Percentiles rank a stretch among this genome's conserved stretches.
Conservation (phyloP, 1,284 basidiomycete species). For the Leccinum pachyderme region DNA sequence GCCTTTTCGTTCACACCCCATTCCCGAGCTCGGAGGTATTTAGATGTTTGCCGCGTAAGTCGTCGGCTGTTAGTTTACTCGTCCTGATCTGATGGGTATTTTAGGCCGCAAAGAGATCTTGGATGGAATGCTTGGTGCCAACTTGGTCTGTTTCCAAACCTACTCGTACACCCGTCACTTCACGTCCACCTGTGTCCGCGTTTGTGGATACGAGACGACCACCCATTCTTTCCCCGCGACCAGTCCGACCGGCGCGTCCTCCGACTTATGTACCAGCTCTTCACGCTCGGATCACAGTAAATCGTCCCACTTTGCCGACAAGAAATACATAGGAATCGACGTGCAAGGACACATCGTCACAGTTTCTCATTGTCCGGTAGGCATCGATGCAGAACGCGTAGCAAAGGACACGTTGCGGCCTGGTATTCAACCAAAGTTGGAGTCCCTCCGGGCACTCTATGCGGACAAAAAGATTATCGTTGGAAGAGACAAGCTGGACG, state of each 20-base stretch:
- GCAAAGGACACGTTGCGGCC: constrained; percentile 79
- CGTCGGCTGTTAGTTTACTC: constrained; percentile 15
- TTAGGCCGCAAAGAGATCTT: constrained; percentile 85
- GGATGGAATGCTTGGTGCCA: constrained; percentile 97
- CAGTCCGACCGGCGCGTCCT: constrained; percentile 14
- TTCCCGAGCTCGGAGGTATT: constrained; percentile 98
- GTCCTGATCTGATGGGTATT: not conserved
- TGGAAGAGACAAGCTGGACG: constrained; percentile 97
- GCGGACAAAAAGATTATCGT: constrained; percentile 99
- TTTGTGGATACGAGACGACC: constrained; percentile 92
- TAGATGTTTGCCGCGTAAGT: constrained; percentile 83
- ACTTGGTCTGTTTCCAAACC: constrained; percentile 96
- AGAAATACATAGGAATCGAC: constrained; percentile 68
- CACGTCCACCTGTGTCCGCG: constrained; percentile 90
- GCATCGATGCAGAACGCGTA: constrained; percentile 94
- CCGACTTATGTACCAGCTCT: constrained; percentile 7
- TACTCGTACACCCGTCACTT: constrained; percentile 98
- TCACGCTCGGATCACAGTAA: constrained; percentile 38
- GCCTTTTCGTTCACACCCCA: constrained; percentile 95
- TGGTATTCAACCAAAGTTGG: constrained; percentile 87
- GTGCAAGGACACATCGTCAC: constrained; percentile 85
- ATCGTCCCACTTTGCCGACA: constrained; percentile 11
- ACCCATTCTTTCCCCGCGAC: constrained; percentile 45
- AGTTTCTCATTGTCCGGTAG: constrained; percentile 92
- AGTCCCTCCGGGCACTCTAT: constrained; percentile 83